Base-by-base conservation (phyloP, 345 rosid genomes). In the Ceriops tagal region DNA sequence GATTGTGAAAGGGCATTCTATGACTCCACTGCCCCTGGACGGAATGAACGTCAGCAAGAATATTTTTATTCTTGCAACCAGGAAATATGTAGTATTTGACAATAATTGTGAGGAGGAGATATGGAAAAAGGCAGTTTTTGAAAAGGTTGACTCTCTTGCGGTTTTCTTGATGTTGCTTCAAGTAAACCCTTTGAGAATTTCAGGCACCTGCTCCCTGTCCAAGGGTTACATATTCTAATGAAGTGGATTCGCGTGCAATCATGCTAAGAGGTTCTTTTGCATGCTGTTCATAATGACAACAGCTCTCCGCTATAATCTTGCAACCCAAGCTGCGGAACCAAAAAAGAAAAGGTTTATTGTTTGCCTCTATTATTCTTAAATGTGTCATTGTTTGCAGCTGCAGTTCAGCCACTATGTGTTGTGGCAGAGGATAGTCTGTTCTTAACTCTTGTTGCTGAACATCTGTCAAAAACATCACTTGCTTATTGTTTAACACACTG, bases 11-110 rank as follows among this genome's bases (percentile, higher is more conserved):
- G 99, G 71, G 84, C 88, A 53, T 72, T 95, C 61, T 86, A 83
- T 78, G 88, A 95, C 78, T 86, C 96, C 43, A 92, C 99, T n/a
- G 92, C 96, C 21, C 99, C 99, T 22, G 69, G 74, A 80, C 90
- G 96, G 99, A 81, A 63, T 69, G 67, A 80, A 79, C 61, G 71
- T 68, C 71, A 60, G 98, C 83, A 69, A 78, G 84, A 75, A 31
- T 60, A 47, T 35, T 28, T 34, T 51, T n/a, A 3, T 10, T 34
- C 58, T 30, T 67, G 71, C 49, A 3, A 49, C 35, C 43, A 20
- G n/a, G 30, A 27, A 21, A 27, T 24, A 21, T 56, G 9, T 21
- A 22, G 1, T 24, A 22, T 55, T 55, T 55, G 59, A 21, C 30
- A 22, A 22, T 55, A 27, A 22, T 8, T 5, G 3, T 2, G 24